Conservation (phyloP, 495 filamentous ascomycete species). For the Lasiosphaeriaceae sp. region DNA sequence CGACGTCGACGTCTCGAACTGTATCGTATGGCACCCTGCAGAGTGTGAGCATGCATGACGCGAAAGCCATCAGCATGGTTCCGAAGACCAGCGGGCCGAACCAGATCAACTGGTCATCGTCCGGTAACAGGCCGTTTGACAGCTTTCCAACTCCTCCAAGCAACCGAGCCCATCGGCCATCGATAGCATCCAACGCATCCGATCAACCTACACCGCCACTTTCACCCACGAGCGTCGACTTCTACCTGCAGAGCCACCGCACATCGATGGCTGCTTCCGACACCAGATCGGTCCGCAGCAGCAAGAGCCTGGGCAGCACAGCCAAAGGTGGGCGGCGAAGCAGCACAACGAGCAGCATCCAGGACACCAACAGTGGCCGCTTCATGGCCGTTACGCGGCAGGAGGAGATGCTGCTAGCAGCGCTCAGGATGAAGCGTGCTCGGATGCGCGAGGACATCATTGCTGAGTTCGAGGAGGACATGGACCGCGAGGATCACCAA, state of each 20-base stretch:
- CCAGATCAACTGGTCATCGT: constrained; percentile 3
- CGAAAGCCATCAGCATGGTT: constrained; percentile 15
- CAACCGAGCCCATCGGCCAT: constrained; percentile 3
- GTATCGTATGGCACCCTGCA: constrained; percentile 1
- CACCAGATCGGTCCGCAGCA: constrained; percentile 19
- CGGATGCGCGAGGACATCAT: constrained; percentile 71
- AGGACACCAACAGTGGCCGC: constrained; percentile 48
- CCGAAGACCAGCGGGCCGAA: constrained; percentile 10
- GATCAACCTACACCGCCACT: constrained; percentile 44
- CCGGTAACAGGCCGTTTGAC: constrained; percentile 24
- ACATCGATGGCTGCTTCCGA: constrained; percentile 14
- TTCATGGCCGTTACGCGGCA: constrained; percentile 84
- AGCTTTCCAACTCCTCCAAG: constrained; percentile 28
- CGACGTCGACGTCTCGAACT: constrained; percentile 16
- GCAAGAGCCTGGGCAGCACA: constrained; percentile 14
- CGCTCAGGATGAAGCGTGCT: constrained; percentile 73
- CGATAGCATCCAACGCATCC: constrained; percentile 18
- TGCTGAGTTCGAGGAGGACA: constrained; percentile 47
- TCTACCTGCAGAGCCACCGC: constrained; percentile 32
- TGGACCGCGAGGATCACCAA: constrained; percentile 11
- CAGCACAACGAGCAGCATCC: constrained; percentile 22
- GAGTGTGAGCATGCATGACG: background rate
- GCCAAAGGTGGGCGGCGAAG: constrained; percentile 12
- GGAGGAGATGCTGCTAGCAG: constrained; percentile 77
- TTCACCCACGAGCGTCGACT: constrained; percentile 45